phyloP scores from a whole-genome alignment of 2,329 filamentous ascomycete genomes.

The Chaetomiaceae sp. region DNA sequence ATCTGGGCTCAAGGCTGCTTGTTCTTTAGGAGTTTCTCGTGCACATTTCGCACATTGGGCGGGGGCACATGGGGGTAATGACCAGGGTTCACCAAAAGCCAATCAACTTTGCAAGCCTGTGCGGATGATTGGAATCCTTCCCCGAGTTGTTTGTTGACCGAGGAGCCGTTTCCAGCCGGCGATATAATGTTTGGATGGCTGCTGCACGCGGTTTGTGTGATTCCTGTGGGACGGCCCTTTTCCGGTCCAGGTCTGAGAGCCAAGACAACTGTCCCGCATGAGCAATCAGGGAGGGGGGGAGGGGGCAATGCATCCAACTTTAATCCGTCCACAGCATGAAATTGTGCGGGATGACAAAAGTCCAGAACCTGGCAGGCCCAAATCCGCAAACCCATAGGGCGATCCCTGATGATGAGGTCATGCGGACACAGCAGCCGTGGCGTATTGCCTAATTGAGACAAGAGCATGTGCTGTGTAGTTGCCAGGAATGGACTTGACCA shows the following conservation, averaged over 20 bases:
- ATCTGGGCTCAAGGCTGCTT: slow-evolving; percentile 25
- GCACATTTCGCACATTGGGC: slow-evolving; percentile 16
- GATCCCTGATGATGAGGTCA: slow-evolving; percentile 7
- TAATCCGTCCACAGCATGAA: no score
- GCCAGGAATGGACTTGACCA: no score
- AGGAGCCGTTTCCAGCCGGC: slow-evolving; percentile 2
- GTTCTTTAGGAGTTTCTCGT: slow-evolving; percentile 27
- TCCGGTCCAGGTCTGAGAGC: not conserved
- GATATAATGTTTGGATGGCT: not conserved
- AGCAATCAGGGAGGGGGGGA: not conserved
- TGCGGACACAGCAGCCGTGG: slow-evolving; percentile 1
- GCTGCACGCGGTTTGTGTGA: no score
- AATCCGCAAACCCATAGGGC: not conserved
- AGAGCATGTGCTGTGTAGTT: no score
- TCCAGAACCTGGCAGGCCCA: not conserved
- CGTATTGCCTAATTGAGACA: not conserved
- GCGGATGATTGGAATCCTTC: not conserved
- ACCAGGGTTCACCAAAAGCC: slow-evolving; percentile 29
- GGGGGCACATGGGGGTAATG: slow-evolving; percentile 22
- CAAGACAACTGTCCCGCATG: not conserved
- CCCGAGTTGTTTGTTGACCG: not conserved
- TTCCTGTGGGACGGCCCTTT: no score
- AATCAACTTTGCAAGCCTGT: slow-evolving; percentile 23
- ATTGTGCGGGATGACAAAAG: not conserved
- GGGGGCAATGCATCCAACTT: not conserved